These are phyloP conservation scores for Sherardia arvensis DNA, from an alignment of 257 asterid genomes.

Conservation along the genomic window DNA sequence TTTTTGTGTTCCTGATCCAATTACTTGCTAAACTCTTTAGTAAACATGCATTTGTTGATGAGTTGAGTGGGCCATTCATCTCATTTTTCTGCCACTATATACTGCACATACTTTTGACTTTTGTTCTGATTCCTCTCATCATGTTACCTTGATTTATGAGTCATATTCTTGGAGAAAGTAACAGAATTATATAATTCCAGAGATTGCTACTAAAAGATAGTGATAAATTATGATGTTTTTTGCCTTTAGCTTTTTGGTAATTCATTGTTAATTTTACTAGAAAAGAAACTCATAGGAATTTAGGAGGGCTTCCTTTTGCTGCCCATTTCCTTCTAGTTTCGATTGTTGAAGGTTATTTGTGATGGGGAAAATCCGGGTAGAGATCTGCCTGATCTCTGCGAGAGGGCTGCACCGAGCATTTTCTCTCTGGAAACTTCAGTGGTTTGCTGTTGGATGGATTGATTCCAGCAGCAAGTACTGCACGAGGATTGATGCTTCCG, in stretches of 20 bases:
- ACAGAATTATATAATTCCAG: background rate
- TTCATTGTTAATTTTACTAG: constrained; percentile 31
- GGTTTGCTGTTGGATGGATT: constrained; percentile 86
- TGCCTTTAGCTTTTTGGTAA: constrained; percentile 18
- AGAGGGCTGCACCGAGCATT: constrained; percentile 56
- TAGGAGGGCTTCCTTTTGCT: constrained; percentile 10
- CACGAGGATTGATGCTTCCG: constrained; percentile 69
- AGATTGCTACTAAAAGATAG: constrained; percentile 12
- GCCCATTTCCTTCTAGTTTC: constrained; percentile 11
- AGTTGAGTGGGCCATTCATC: constrained; percentile 10
- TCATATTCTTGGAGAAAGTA: constrained; percentile 9
- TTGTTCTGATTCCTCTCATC: constrained; percentile 29
- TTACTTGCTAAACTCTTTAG: background rate
- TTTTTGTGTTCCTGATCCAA: background rate
- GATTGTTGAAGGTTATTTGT: constrained; percentile 5
- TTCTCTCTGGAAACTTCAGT: constrained; percentile 63
- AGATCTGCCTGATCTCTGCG: constrained; percentile 66
- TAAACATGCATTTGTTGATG: background rate
- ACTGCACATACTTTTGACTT: constrained; percentile 34
- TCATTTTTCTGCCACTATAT: constrained; percentile 4
- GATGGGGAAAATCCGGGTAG: constrained; percentile 64
- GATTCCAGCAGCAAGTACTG: constrained; percentile 62
- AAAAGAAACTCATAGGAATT: constrained; percentile 15
- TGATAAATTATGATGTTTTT: constrained; percentile 13
- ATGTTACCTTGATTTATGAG: constrained; percentile 20